These are phyloP conservation scores for Climacium dendroides DNA, from an alignment of 225 moss, liverwort and hornwort species.

Conservation along the genomic window DNA sequence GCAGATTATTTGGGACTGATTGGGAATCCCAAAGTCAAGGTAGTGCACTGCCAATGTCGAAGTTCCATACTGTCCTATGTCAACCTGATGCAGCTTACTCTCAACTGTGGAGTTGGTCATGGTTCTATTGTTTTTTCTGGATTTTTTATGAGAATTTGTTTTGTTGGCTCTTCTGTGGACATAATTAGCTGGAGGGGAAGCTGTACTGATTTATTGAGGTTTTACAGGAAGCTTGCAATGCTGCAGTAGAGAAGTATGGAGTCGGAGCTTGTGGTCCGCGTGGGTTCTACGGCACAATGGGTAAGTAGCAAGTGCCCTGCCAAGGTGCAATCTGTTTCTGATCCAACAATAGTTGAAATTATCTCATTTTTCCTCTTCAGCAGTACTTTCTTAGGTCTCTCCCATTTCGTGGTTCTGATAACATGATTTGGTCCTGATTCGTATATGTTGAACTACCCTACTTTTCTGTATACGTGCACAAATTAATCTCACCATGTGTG, in stretches of 20 bases:
- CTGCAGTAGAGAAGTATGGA: conserved; percentile 79
- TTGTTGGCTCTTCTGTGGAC: background rate
- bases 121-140: background rate
- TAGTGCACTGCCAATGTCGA: conserved; percentile 5
- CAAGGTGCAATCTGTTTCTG: background rate
- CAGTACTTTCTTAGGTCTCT: background rate
- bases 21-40: conserved; percentile 75
- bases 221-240: conserved; percentile 66
- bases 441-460: background rate
- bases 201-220: background rate
- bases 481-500: conserved; percentile 12
- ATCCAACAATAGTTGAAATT: background rate
- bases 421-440: background rate
- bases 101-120: background rate
- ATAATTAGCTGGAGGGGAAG: background rate
- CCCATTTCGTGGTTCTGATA: background rate
- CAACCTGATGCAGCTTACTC: background rate
- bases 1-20: conserved; percentile 87
- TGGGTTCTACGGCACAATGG: conserved; percentile 96
- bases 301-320: conserved; percentile 20
- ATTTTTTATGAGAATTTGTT: background rate
- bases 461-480: background rate
- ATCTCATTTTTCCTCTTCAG: background rate
- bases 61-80: background rate
- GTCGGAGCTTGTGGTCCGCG: conserved; percentile 98